phyloP scores from a whole-genome alignment of 116 monocot genomes.

The Papilionanthe hybrid region DNA sequence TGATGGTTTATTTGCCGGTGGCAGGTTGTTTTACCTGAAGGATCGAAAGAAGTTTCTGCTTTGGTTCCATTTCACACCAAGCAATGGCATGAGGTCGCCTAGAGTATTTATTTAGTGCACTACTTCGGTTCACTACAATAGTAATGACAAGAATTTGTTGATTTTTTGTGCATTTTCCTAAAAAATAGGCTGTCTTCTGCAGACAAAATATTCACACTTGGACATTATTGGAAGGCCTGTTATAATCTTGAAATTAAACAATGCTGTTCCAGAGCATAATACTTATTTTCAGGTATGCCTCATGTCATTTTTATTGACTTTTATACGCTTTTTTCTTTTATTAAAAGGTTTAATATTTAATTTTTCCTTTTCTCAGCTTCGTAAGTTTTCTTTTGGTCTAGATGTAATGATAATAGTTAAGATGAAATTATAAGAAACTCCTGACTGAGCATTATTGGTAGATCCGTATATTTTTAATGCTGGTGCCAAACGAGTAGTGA shows the following conservation, averaged over 20 bases:
- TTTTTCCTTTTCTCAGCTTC: not conserved
- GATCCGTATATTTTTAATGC: not conserved
- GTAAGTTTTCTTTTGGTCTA: not conserved
- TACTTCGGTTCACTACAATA: not conserved
- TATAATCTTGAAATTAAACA: conserved; percentile 68
- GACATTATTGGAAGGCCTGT: conserved; percentile 89
- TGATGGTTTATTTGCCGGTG: conserved; percentile 2
- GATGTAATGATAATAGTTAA: not conserved
- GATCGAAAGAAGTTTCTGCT: conserved; percentile 68
- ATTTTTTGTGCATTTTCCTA: conserved; percentile 9
- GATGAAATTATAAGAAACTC: not conserved
- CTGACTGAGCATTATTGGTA: not conserved
- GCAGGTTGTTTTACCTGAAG: conserved; percentile 97
- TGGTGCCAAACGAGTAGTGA: too few relatives aligned
- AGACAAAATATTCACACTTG: conserved; percentile 85
- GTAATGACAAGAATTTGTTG: not conserved
- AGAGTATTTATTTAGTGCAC: not conserved
- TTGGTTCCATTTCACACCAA: conserved; percentile 65
- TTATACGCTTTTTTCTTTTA: not conserved
- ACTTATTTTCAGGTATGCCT: conserved; percentile 68
- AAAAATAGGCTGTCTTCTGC: conserved; percentile 20
- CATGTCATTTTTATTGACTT: conserved; percentile 2
- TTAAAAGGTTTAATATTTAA: not conserved
- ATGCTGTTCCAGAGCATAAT: conserved; percentile 92
- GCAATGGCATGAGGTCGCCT: conserved; percentile 61